phyloP scores from a whole-genome alignment of 2,329 filamentous ascomycete genomes.

The Beauveria pseudobassiana region DNA sequence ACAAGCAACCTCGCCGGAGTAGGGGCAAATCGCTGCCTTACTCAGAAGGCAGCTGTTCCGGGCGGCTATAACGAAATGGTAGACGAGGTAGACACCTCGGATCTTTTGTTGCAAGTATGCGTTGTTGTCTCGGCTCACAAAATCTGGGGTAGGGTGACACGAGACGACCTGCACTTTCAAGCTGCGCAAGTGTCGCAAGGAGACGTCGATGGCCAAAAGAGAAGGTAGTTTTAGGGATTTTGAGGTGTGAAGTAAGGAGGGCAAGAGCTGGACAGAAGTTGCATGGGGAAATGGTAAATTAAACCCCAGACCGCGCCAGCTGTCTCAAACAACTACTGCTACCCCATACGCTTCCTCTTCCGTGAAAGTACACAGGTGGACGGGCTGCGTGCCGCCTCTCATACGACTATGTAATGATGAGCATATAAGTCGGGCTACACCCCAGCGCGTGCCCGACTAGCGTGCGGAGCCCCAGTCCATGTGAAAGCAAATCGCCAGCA shows the following conservation, averaged over 20 bases:
- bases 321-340: neutral
- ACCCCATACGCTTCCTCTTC: neutral
- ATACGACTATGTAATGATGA: constrained; percentile 9
- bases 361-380: neutral
- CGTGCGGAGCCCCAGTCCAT: constrained; percentile 10
- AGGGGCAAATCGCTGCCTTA: neutral
- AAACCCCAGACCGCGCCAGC: neutral
- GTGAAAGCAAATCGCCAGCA: constrained; percentile 7
- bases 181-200: neutral
- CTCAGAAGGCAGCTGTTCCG: neutral
- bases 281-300: neutral
- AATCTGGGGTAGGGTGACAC: neutral
- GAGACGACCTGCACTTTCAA: neutral
- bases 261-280: neutral
- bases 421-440: constrained; percentile 4
- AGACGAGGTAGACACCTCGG: neutral
- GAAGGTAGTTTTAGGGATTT: neutral
- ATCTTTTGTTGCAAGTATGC: neutral
- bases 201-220: neutral
- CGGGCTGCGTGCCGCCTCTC: neutral
- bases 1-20: neutral
- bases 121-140: neutral
- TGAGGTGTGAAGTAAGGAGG: neutral
- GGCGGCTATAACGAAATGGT: neutral
- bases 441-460: constrained; percentile 3